These are phyloP conservation scores for Byssoonygena ceratinophila DNA, from an alignment of 2,329 filamentous ascomycete genomes.

Conservation along the genomic window DNA sequence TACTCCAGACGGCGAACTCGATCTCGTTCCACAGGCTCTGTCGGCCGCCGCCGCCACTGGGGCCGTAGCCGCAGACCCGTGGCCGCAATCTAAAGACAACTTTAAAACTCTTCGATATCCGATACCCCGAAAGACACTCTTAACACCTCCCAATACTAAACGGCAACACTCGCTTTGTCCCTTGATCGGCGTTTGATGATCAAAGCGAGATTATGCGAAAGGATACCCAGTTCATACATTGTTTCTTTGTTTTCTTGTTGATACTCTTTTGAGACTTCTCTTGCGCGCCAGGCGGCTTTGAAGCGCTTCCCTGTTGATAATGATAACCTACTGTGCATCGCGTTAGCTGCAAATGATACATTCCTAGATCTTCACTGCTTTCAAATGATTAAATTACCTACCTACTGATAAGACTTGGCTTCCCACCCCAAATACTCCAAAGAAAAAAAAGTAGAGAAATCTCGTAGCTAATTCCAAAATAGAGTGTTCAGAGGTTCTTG, in stretches of 20 bases:
- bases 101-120: not conserved
- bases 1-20: constrained; percentile 22
- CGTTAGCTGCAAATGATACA: not conserved
- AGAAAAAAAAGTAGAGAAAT: not conserved
- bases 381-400: not conserved
- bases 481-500: constrained; percentile 27
- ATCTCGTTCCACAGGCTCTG: not conserved
- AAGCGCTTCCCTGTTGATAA: not conserved
- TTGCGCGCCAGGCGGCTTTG: not conserved
- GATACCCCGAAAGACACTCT: too few relatives aligned
- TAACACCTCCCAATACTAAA: too few relatives aligned
- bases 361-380: not conserved
- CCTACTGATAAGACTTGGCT: not conserved
- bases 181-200: not conserved
- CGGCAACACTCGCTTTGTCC: not conserved
- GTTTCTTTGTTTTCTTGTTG: not conserved
- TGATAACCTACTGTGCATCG: not conserved
- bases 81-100: constrained; percentile 10
- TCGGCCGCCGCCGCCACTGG: constrained; percentile 1
- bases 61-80: constrained; percentile 10
- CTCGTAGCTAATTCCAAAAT: not conserved
- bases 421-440: not conserved
- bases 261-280: not conserved
- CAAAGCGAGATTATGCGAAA: not conserved
- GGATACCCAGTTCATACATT: constrained; percentile 4